Evolutionary conservation across 139 green algal genomes (phyloP).

Genomic region (Chlamydomonas sphaeroides): DNA sequence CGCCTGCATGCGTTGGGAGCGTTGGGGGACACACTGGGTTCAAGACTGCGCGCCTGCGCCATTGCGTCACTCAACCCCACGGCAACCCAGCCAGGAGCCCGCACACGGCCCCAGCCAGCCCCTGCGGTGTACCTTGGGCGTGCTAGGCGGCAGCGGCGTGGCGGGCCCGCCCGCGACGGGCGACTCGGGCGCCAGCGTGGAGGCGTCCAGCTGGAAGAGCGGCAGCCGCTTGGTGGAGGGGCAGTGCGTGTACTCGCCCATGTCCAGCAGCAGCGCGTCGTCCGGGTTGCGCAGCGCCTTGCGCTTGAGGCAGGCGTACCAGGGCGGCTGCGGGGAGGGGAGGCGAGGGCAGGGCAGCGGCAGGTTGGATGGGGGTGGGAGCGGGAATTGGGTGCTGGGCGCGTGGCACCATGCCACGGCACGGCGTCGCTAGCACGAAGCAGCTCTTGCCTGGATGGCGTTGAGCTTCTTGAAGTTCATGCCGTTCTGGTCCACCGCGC

Average conservation of each 20-base stretch:
- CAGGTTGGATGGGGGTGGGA: background rate
- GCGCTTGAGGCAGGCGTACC: constrained; percentile 9
- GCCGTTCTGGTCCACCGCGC: constrained; percentile 55
- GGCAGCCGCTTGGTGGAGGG: background rate
- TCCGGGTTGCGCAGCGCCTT: constrained; percentile 14
- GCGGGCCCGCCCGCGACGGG: constrained; percentile 14
- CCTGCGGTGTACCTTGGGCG: constrained; percentile 21
- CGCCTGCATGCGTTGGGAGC: too few relatives aligned
- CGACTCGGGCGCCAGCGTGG: background rate
- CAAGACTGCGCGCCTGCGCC: too few relatives aligned
- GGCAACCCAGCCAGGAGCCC: too few relatives aligned
- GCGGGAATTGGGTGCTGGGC: background rate
- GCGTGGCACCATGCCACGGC: too few relatives aligned
- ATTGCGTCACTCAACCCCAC: too few relatives aligned
- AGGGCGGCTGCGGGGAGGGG: background rate
- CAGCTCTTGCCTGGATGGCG: constrained; percentile 19
- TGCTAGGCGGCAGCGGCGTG: background rate
- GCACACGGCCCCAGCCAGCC: too few relatives aligned
- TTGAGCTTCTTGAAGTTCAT: constrained; percentile 50
- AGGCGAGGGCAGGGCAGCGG: background rate
- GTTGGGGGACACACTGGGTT: too few relatives aligned
- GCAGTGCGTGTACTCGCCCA: constrained; percentile 56
- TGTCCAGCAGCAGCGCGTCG: constrained; percentile 55
- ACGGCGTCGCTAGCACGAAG: too few relatives aligned
- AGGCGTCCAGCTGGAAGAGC: constrained; percentile 6